Conservation (phyloP, 2,329 filamentous ascomycete species). For the Arthrobotrys musiformis region DNA sequence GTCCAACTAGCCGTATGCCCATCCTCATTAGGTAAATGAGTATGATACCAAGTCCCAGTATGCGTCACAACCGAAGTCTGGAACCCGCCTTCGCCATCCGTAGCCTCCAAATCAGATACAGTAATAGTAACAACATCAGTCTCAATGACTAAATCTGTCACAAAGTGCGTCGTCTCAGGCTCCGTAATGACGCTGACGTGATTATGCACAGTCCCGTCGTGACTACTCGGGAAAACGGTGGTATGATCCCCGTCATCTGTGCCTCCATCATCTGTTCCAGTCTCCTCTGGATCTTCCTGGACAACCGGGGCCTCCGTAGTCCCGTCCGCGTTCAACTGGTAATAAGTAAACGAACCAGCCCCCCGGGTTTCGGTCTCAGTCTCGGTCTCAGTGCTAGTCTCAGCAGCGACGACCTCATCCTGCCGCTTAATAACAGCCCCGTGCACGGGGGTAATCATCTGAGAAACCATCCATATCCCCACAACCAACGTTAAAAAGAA, state of each 20-base stretch:
- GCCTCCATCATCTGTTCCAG: neutral
- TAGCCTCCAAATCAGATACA: slow-evolving; percentile 13
- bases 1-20: slow-evolving; percentile 31
- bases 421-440: neutral
- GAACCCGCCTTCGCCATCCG: neutral
- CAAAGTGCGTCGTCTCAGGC: slow-evolving; percentile 17
- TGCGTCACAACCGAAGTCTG: slow-evolving; percentile 15
- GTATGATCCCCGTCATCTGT: neutral
- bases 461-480: slow-evolving; percentile 9
- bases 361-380: neutral
- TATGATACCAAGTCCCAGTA: slow-evolving; percentile 33
- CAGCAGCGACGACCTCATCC: neutral
- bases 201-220: slow-evolving; percentile 31
- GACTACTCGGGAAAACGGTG: neutral
- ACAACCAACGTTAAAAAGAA: slow-evolving; percentile 4
- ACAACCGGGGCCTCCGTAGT: slow-evolving; percentile 1
- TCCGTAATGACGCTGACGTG: slow-evolving; percentile 23
- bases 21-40: slow-evolving; percentile 25
- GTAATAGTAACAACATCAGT: slow-evolving; percentile 32
- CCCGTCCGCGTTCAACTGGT: slow-evolving; percentile 24
- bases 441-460: slow-evolving; percentile 6
- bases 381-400: neutral
- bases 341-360: slow-evolving; percentile 14
- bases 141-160: slow-evolving; percentile 10
- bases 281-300: neutral